A percentile compares a stretch with the other conserved stretches of the same genome.
Conservation (phyloP, 805 yeast genomes). For the Teunomyces kruisii region DNA sequence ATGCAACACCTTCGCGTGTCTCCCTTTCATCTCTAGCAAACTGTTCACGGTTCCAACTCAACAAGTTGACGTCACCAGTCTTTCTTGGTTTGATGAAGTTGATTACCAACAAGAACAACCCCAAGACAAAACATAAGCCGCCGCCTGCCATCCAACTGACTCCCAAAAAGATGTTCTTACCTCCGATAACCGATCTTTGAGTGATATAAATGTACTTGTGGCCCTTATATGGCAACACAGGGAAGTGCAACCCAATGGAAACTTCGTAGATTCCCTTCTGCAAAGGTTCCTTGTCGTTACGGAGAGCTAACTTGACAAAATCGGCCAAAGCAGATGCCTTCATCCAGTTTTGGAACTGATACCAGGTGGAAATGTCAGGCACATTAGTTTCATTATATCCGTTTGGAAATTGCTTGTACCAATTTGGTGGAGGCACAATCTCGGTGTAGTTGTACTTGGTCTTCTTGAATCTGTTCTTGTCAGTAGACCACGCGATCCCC, state of each 20-base stretch:
- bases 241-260: slow-evolving; percentile 73
- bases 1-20: background rate
- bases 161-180: slow-evolving; percentile 73
- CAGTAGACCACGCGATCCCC: slow-evolving; percentile 44
- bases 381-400: slow-evolving; percentile 44
- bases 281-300: slow-evolving; percentile 59
- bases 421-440: slow-evolving; percentile 46
- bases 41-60: slow-evolving; percentile 67
- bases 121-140: slow-evolving; percentile 61
- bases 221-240: slow-evolving; percentile 68
- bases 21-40: slow-evolving; percentile 15
- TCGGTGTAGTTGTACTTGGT: slow-evolving; percentile 38
- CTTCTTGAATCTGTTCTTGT: slow-evolving; percentile 40
- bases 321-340: slow-evolving; percentile 41
- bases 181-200: slow-evolving; percentile 73
- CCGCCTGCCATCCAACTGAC: slow-evolving; percentile 76
- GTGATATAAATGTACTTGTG: slow-evolving; percentile 65
- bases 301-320: slow-evolving; percentile 50
- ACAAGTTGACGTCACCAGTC: slow-evolving; percentile 65
- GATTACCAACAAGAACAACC: slow-evolving; percentile 50
- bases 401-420: slow-evolving; percentile 43
- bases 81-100: slow-evolving; percentile 67
- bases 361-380: slow-evolving; percentile 46
- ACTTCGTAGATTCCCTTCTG: slow-evolving; percentile 62
- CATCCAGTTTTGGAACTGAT: slow-evolving; percentile 50